phyloP scores from a whole-genome alignment of 2,329 filamentous ascomycete species.

The Hymenoscyphus linearis region DNA sequence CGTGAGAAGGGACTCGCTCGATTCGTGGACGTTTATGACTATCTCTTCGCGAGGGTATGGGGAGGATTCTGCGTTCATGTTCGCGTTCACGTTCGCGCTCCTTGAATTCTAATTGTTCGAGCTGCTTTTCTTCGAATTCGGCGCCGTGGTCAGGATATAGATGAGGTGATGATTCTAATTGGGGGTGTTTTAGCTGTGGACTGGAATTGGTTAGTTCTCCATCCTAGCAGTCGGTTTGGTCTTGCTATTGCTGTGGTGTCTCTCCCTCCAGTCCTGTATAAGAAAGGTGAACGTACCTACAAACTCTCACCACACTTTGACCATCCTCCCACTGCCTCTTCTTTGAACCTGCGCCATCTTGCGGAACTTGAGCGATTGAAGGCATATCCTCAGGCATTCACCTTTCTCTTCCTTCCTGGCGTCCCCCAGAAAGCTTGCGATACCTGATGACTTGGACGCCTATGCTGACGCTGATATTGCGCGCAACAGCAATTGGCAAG shows the following conservation, averaged over 20 bases:
- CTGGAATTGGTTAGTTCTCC: background rate
- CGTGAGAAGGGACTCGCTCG: background rate
- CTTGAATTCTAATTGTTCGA: background rate
- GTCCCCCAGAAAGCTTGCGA: too few species aligned
- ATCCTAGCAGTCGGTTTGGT: background rate
- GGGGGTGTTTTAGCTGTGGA: background rate
- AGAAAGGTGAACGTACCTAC: slow-evolving; percentile 10
- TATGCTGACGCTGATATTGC: too few species aligned
- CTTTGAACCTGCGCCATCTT: slow-evolving; percentile 9
- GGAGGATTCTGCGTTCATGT: background rate
- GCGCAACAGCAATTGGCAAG: too few species aligned
- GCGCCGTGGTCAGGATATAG: background rate
- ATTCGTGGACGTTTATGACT: background rate
- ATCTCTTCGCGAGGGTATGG: background rate
- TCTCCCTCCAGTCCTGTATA: background rate
- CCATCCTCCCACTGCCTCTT: slow-evolving; percentile 25
- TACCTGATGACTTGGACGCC: too few species aligned
- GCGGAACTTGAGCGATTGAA: slow-evolving; percentile 22
- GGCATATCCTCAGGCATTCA: slow-evolving; percentile 21
- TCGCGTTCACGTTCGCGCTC: background rate
- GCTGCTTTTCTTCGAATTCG: background rate
- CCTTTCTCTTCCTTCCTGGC: background rate
- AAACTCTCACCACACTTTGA: slow-evolving; percentile 11
- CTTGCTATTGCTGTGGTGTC: background rate
- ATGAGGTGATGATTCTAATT: background rate